phyloP scores from a whole-genome alignment of 192 early-diverging fungal genomes.

The Umbelopsis sp. region DNA sequence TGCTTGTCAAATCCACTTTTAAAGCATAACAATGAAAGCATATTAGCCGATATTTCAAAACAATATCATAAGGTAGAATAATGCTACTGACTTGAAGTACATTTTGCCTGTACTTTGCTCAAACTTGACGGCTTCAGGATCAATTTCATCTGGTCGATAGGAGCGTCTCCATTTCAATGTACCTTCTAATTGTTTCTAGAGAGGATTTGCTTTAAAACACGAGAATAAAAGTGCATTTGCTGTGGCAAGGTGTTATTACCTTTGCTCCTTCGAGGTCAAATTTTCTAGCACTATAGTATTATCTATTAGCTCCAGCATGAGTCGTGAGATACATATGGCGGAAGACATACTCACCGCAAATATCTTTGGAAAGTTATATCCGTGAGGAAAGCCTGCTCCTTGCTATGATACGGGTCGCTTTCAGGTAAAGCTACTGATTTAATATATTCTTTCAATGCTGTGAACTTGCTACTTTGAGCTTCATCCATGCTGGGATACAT shows the following conservation, averaged over 20 bases:
- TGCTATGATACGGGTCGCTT: slow-evolving; percentile 30
- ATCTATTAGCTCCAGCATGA: background rate
- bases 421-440: slow-evolving; percentile 19
- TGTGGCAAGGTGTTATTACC: background rate
- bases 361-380: slow-evolving; percentile 32
- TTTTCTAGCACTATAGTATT: background rate
- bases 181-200: slow-evolving; percentile 23
- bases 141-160: slow-evolving; percentile 26
- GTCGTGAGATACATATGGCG: background rate
- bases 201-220: background rate
- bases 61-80: background rate
- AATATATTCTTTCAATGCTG: slow-evolving; percentile 15
- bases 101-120: slow-evolving; percentile 76
- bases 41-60: no score
- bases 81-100: slow-evolving; percentile 56
- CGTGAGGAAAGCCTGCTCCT: slow-evolving; percentile 31
- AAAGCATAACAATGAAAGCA: background rate
- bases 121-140: slow-evolving; percentile 1
- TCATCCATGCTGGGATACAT: slow-evolving; percentile 16
- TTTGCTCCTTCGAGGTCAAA: slow-evolving; percentile 16
- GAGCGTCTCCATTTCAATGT: slow-evolving; percentile 29
- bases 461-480: slow-evolving; percentile 23
- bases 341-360: slow-evolving; percentile 22
- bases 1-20: slow-evolving; percentile 69
- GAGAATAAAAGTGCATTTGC: background rate